These are phyloP conservation scores for Pichia sp. DNA, from an alignment of 1,139 yeast genomes.

Conservation along the genomic window DNA sequence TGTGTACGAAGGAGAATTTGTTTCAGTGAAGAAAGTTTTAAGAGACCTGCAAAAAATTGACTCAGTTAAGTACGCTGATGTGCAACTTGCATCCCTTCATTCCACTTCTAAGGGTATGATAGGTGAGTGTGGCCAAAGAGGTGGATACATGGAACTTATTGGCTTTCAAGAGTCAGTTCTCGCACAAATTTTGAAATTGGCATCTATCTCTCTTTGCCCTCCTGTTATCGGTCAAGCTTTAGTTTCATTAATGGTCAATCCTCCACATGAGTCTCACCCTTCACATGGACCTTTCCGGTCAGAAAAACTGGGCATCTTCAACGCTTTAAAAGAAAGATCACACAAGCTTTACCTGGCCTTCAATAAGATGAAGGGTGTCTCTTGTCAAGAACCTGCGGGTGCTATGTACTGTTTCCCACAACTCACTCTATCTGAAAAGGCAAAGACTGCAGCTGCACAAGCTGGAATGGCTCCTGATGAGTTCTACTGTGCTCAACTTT, in stretches of 20 bases:
- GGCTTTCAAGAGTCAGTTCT: slow-evolving; percentile 72
- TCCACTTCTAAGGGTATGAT: slow-evolving; percentile 95
- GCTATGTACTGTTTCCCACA: slow-evolving; percentile 96
- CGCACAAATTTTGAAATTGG: slow-evolving; percentile 73
- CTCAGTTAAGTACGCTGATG: slow-evolving; percentile 55
- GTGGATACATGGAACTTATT: slow-evolving; percentile 93
- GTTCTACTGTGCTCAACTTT: slow-evolving; percentile 75
- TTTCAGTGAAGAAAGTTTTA: slow-evolving; percentile 66
- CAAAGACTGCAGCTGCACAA: slow-evolving; percentile 56
- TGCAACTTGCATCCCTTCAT: slow-evolving; percentile 89
- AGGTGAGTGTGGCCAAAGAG: slow-evolving; percentile 99
- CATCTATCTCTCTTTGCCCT: slow-evolving; percentile 87
- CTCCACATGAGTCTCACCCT: slow-evolving; percentile 73
- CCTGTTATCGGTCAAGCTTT: slow-evolving; percentile 92
- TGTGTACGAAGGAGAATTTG: slow-evolving; percentile 61
- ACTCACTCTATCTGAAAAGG: slow-evolving; percentile 58
- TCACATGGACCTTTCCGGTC: slow-evolving; percentile 62
- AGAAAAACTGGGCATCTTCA: slow-evolving; percentile 60
- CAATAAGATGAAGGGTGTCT: slow-evolving; percentile 68
- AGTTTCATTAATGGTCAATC: slow-evolving; percentile 88
- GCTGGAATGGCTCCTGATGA: slow-evolving; percentile 68
- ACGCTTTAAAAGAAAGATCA: slow-evolving; percentile 63
- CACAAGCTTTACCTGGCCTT: slow-evolving; percentile 64
- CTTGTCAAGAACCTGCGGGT: slow-evolving; percentile 87
- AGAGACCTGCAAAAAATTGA: slow-evolving; percentile 52